A percentile compares a stretch with the other conserved stretches of the same genome.
Evolutionary conservation across 1,139 yeast species (phyloP).

Genomic region (Kurtzmaniella quercitrusa): DNA sequence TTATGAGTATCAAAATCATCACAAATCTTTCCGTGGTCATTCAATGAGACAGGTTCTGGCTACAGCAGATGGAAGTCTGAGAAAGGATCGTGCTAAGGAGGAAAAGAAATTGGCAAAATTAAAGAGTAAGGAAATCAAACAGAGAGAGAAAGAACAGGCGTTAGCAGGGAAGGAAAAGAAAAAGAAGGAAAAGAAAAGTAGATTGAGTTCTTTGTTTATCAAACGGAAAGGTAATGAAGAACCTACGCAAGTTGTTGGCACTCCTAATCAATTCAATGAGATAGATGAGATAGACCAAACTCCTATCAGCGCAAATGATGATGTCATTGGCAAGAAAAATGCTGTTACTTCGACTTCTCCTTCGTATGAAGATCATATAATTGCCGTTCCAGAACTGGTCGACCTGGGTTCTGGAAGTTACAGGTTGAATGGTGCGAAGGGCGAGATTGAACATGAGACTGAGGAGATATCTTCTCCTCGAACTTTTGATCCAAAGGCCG

Average conservation of each 20-base stretch:
- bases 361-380: too few species aligned
- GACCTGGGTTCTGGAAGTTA: too few species aligned
- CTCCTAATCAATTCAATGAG: background rate
- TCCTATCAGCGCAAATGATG: background rate
- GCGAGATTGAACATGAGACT: background rate
- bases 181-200: conserved; percentile 11
- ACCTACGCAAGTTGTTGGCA: background rate
- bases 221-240: background rate
- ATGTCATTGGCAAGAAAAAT: too few species aligned
- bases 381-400: too few species aligned
- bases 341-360: too few species aligned
- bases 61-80: conserved; percentile 7
- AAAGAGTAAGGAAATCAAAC: conserved; percentile 12
- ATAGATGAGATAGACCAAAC: conserved; percentile 3
- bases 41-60: conserved; percentile 27
- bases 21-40: conserved; percentile 32
- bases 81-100: conserved; percentile 33
- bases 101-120: conserved; percentile 23
- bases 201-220: conserved; percentile 5
- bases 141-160: conserved; percentile 10
- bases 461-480: background rate
- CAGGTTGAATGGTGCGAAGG: background rate
- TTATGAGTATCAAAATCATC: conserved; percentile 36
- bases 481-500: background rate
- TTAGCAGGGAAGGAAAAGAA: conserved; percentile 12